These are phyloP conservation scores for Neocatenulostroma microsporum DNA, from an alignment of 2,329 filamentous ascomycete genomes.

Conservation along the genomic window DNA sequence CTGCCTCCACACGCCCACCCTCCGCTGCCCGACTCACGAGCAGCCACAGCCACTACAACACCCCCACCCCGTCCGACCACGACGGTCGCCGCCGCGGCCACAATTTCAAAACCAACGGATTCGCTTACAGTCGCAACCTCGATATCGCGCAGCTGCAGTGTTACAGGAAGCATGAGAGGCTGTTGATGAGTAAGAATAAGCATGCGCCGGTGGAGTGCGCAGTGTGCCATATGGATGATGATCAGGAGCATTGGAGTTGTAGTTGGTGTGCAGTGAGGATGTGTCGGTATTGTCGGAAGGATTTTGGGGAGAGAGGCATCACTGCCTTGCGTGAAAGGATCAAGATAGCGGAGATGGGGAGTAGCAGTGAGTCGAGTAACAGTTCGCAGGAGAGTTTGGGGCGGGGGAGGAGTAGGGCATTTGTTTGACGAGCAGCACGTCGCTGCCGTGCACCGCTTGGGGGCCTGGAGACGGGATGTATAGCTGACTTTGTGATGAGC, in stretches of 20 bases:
- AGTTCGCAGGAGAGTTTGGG: slow-evolving; percentile 5
- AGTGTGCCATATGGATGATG: slow-evolving; percentile 28
- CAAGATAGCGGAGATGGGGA: slow-evolving; percentile 12
- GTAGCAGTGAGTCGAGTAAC: neutral
- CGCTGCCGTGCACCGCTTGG: too few species aligned
- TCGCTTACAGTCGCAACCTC: slow-evolving; percentile 25
- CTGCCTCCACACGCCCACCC: slow-evolving; percentile 12
- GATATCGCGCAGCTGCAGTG: slow-evolving; percentile 24
- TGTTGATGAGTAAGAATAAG: slow-evolving; percentile 24
- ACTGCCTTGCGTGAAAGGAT: slow-evolving; percentile 18
- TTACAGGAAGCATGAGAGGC: slow-evolving; percentile 21
- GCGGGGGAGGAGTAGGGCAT: slow-evolving; percentile 25
- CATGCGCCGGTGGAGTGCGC: slow-evolving; percentile 28
- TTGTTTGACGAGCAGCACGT: neutral
- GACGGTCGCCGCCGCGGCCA: slow-evolving; percentile 21
- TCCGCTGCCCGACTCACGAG: slow-evolving; percentile 20
- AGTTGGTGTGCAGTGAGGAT: slow-evolving; percentile 27
- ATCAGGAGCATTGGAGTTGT: slow-evolving; percentile 25
- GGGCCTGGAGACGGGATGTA: too few species aligned
- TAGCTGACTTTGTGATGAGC: too few species aligned
- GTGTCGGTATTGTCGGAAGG: slow-evolving; percentile 22
- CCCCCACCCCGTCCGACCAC: slow-evolving; percentile 12
- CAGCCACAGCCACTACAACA: slow-evolving; percentile 16
- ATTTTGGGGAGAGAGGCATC: slow-evolving; percentile 18
- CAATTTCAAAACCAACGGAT: slow-evolving; percentile 27